These are phyloP conservation scores for Aotearoamyces nothofagi DNA, from an alignment of 2,329 filamentous ascomycete species.

Conservation along the genomic window DNA sequence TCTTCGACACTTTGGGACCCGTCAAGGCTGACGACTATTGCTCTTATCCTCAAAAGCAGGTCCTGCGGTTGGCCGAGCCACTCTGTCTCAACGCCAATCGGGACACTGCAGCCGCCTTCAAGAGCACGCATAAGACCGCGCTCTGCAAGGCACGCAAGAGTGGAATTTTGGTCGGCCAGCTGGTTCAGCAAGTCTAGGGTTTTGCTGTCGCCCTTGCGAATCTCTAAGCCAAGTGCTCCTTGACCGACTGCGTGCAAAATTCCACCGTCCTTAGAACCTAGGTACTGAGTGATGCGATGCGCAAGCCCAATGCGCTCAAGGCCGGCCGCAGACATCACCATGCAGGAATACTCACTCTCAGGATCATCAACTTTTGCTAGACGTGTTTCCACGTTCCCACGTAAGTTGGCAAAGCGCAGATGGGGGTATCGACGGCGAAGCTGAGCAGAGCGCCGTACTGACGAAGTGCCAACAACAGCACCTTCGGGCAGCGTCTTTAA, in stretches of 20 bases:
- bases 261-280: constrained; percentile 51
- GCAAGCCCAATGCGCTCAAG: constrained; percentile 56
- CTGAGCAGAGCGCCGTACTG: constrained; percentile 72
- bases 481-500: constrained; percentile 61
- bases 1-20: constrained; percentile 25
- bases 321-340: constrained; percentile 77
- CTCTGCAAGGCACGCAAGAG: constrained; percentile 61
- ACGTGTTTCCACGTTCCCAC: constrained; percentile 80
- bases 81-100: constrained; percentile 73
- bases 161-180: constrained; percentile 48
- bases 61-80: constrained; percentile 34
- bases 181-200: constrained; percentile 42
- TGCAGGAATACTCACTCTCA: constrained; percentile 54
- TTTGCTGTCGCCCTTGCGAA: constrained; percentile 49
- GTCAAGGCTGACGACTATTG: constrained; percentile 69
- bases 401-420: constrained; percentile 60
- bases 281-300: constrained; percentile 58
- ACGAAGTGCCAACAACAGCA: constrained; percentile 72
- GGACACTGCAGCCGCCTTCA: constrained; percentile 88
- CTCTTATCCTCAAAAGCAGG: constrained; percentile 51
- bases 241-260: constrained; percentile 85
- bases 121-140: constrained; percentile 65
- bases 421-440: constrained; percentile 59
- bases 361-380: constrained; percentile 62
- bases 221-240: constrained; percentile 73